These are phyloP conservation scores for Tinospora cordifolia DNA, from an alignment of 164 flowering plant species.

Conservation along the genomic window DNA sequence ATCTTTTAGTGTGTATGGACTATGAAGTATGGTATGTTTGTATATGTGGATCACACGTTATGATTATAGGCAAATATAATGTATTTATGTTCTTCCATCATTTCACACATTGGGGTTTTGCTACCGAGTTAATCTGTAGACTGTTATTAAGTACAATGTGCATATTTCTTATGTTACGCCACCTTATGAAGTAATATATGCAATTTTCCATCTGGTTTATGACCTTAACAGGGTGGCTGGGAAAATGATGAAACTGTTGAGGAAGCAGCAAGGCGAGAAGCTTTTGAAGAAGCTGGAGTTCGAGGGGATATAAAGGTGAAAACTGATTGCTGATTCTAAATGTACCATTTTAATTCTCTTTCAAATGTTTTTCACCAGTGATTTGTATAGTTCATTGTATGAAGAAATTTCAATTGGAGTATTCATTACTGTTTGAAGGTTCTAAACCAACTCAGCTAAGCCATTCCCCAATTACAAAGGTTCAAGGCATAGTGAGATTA, in stretches of 20 bases:
- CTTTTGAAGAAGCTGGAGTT: conserved; percentile 90
- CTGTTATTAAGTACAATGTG: background rate
- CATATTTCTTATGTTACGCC: background rate
- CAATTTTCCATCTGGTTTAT: background rate
- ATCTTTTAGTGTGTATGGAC: background rate
- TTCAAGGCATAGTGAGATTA: too few species aligned
- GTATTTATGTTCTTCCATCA: background rate
- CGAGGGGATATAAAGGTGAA: conserved; percentile 71
- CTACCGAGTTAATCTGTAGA: background rate
- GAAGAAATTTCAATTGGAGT: background rate
- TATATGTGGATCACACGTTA: background rate
- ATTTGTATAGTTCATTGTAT: background rate
- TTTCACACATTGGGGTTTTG: background rate
- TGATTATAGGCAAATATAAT: background rate
- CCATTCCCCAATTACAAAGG: too few species aligned
- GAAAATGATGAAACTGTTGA: conserved; percentile 89
- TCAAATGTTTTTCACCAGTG: background rate
- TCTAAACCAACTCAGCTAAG: too few species aligned
- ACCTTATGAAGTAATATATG: background rate
- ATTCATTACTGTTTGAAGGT: too few species aligned
- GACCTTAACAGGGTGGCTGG: conserved; percentile 65
- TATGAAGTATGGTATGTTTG: background rate
- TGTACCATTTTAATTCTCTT: background rate
- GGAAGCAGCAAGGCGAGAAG: conserved; percentile 80
- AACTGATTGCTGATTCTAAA: background rate